Evolutionary conservation across 2,329 filamentous ascomycete species (phyloP).

Genomic region (Clarireedia sp.): DNA sequence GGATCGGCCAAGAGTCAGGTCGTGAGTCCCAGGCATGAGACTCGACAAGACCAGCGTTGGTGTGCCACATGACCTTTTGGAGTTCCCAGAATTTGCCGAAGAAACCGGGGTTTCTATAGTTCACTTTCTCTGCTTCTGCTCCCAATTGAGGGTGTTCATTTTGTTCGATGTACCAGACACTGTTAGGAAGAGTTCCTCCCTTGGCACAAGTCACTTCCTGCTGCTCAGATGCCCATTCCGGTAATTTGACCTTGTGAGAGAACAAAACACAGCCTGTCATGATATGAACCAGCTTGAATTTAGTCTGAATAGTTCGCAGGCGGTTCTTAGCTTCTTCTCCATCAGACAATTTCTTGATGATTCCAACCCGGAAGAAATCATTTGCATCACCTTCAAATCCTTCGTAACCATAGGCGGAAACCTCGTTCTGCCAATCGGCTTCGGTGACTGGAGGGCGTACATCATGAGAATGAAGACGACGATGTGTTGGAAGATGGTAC

Average conservation of each 20-base stretch:
- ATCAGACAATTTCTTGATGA: slow-evolving; percentile 81
- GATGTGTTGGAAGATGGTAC: slow-evolving; percentile 75
- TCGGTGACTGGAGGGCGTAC: slow-evolving; percentile 80
- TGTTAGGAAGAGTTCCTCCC: slow-evolving; percentile 88
- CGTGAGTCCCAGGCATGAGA: slow-evolving; percentile 98
- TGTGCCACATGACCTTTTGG: slow-evolving; percentile 97
- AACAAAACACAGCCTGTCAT: slow-evolving; percentile 97
- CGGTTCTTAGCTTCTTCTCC: slow-evolving; percentile 72
- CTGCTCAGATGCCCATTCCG: slow-evolving; percentile 95
- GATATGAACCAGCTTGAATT: slow-evolving; percentile 89
- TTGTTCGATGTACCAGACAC: slow-evolving; percentile 90
- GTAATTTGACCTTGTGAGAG: slow-evolving; percentile 98
- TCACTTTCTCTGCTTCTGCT: slow-evolving; percentile 79
- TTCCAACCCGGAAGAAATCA: slow-evolving; percentile 90
- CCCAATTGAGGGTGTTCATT: slow-evolving; percentile 78
- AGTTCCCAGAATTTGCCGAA: slow-evolving; percentile 97
- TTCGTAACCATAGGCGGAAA: slow-evolving; percentile 94
- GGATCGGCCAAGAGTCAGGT: slow-evolving; percentile 84
- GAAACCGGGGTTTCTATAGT: slow-evolving; percentile 91
- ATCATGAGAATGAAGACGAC: slow-evolving; percentile 92
- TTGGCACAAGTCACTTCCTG: slow-evolving; percentile 98
- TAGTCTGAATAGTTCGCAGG: slow-evolving; percentile 87
- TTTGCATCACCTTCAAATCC: slow-evolving; percentile 97
- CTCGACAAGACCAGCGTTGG: slow-evolving; percentile 91
- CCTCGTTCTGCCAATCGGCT: slow-evolving; percentile 90